These are phyloP conservation scores for Stentor roeselii DNA, from an alignment of 73 alveolate genomes.

Conservation along the genomic window DNA sequence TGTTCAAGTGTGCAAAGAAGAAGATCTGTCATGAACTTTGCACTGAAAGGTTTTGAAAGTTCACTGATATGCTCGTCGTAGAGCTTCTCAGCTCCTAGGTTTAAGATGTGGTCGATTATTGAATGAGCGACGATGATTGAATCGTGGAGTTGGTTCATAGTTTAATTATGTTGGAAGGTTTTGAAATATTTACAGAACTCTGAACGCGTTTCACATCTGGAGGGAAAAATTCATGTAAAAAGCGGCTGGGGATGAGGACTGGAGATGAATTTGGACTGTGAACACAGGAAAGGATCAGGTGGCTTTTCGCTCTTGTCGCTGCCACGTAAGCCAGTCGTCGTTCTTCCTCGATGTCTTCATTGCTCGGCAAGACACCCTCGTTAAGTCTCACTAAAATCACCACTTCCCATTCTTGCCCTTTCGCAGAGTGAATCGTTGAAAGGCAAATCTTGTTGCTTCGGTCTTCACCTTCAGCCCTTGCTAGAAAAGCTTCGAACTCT, in stretches of 20 bases:
- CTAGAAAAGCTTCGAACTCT: background rate
- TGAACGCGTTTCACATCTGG: background rate
- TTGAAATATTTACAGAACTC: background rate
- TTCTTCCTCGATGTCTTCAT: constrained; percentile 57
- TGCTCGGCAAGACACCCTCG: background rate
- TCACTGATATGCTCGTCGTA: background rate
- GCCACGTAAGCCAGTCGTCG: constrained; percentile 81
- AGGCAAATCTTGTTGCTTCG: background rate
- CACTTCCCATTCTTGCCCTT: constrained; percentile 12
- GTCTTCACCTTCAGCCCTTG: background rate
- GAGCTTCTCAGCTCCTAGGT: background rate
- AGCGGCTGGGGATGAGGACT: background rate
- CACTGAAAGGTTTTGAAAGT: background rate
- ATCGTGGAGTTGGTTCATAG: background rate
- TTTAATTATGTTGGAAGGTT: background rate
- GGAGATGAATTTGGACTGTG: background rate
- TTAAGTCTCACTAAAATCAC: constrained; percentile 9
- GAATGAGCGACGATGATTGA: background rate
- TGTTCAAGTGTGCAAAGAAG: background rate
- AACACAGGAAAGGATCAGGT: constrained; percentile 18
- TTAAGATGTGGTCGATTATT: background rate
- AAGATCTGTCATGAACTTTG: background rate
- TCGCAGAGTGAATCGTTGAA: background rate
- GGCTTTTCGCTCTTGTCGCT: constrained; percentile 60
- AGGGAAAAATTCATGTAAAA: background rate